Base-by-base conservation (phyloP, 1,284 basidiomycete species). In the Bondarzewia mesenterica region DNA sequence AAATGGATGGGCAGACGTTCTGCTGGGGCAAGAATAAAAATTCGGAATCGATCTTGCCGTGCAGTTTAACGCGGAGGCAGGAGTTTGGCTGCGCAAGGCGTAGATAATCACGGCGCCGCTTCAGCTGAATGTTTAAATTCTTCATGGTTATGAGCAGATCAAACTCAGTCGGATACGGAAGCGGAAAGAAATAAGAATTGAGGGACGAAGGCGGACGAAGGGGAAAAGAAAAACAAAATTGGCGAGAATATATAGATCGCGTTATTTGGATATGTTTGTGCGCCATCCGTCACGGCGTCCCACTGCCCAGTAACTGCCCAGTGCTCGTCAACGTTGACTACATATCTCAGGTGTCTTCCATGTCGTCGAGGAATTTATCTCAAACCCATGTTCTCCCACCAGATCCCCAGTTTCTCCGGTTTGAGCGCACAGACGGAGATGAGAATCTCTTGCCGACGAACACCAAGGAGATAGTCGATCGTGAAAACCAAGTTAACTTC, bases 1-100 rank as follows among this genome's bases (percentile, higher is more conserved):
- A 47, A 58, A 52, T 49, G 67, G n/a, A n/a, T 56, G 66, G 70
- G 72, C 62, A 63, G 73, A 80, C 71, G 73, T 72, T 82, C 78
- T 82, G 77, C 77, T 60, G 63, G 67, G 65, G 54, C 54, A 54
- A 50, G 59, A 54, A 46, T 52, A 46, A 52, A 54, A 50, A 65
- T 45, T 21, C 50, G 38, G n/a, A n/a, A 12, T 59, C 45, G 23
- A 42, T 83, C 54, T 83, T 55, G 80, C 80, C 78, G 72, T 61
- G 75, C 72, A 63, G 80, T 84, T 83, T 84, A 83, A 81, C 81
- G 73, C 65, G 70, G 59, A 65, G 66, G 72, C 75, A 75, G 64
- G 63, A 64, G 52, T 57, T 56, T 57, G 50, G 26, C 59, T 73
- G 72, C 73, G 65, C 61, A 69, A 68, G 60, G 54, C 72, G 78